phyloP scores from a whole-genome alignment of 352 stramenopile genomes.

The Globisporangium iwayamae region DNA sequence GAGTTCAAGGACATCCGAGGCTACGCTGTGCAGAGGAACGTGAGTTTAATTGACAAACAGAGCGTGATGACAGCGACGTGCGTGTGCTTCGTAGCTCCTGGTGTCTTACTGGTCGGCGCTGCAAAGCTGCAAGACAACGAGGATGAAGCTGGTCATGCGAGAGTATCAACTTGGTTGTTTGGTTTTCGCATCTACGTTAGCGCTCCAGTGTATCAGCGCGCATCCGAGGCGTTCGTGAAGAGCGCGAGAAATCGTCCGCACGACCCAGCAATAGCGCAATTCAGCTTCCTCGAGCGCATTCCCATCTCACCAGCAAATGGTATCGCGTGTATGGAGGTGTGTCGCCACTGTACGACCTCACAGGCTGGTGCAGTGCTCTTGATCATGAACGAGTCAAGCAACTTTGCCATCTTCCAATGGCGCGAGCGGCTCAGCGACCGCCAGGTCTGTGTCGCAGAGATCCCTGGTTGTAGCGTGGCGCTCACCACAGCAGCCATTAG shows the following conservation, averaged over 20 bases:
- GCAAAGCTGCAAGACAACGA: constrained; percentile 12
- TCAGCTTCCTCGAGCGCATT: constrained; percentile 41
- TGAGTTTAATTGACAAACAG: neutral
- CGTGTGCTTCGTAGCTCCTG: constrained; percentile 34
- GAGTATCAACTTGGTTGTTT: constrained; percentile 27
- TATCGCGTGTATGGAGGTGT: neutral
- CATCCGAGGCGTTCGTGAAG: neutral
- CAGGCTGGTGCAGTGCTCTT: constrained; percentile 32
- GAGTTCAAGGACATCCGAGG: constrained; percentile 22
- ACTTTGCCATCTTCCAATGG: constrained; percentile 49
- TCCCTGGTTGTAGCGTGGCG: constrained; percentile 16
- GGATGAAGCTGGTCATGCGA: neutral
- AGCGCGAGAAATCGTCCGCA: neutral
- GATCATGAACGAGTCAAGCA: constrained; percentile 21
- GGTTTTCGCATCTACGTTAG: constrained; percentile 47
- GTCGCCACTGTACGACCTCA: constrained; percentile 9
- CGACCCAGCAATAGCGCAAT: constrained; percentile 27
- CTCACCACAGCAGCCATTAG: constrained; percentile 23
- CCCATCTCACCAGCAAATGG: neutral
- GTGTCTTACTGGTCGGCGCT: constrained; percentile 41
- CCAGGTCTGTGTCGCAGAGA: constrained; percentile 29
- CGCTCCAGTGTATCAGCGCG: constrained; percentile 10
- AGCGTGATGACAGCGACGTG: constrained; percentile 25
- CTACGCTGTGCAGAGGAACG: constrained; percentile 9
- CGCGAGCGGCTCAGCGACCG: constrained; percentile 53